Base-by-base conservation (phyloP, 441 rosid genomes). In the Hura crepitans region DNA sequence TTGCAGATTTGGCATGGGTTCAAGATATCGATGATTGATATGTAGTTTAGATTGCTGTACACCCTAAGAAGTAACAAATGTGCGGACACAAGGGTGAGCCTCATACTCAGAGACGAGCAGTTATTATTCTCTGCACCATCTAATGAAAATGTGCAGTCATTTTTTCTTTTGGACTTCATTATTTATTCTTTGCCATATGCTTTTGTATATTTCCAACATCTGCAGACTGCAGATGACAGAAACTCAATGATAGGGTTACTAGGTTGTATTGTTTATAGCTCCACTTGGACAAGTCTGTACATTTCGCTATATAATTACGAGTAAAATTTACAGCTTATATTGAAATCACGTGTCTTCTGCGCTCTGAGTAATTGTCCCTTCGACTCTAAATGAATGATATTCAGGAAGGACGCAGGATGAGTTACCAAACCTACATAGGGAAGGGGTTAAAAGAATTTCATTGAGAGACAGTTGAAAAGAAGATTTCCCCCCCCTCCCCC, bases 1-100 rank as follows among this genome's bases (percentile, higher is more conserved):
- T 69, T 74, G 77, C 90, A 95, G 99, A 89, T 87, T 84, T 95
- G 81, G 90, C 97, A 57, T 92, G 97, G 97, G 97, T 90, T 74
- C 91, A 92, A 77, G 97, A 90, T 58, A 83, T 92, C 27, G 97
- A 90, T 15, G 96, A 90, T 78, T 87, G 28, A 47, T 39, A 37
- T 45, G 73, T 57, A 25, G 72, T 20, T n/a, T 61, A 15, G 35
- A 62, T 45, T 22, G 50, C n/a, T 53, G 23, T 13, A 66, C 22
- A 47, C 14, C 47, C 9, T 69, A 27, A 22, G 31, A 31, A 23
- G 42, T 15, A 33, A 35, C 23, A 56, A 47, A 15, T 69, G 58
- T 56, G 53, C 47, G 51, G 77, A 72, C 73, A 58, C 60, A 57
- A 54, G 67, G 70, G 22, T 31, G 23, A 61, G 54, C 74, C 57